These are phyloP conservation scores for Lasiodiplodia theobromae DNA, from an alignment of 2,329 filamentous ascomycete genomes.

Conservation along the genomic window DNA sequence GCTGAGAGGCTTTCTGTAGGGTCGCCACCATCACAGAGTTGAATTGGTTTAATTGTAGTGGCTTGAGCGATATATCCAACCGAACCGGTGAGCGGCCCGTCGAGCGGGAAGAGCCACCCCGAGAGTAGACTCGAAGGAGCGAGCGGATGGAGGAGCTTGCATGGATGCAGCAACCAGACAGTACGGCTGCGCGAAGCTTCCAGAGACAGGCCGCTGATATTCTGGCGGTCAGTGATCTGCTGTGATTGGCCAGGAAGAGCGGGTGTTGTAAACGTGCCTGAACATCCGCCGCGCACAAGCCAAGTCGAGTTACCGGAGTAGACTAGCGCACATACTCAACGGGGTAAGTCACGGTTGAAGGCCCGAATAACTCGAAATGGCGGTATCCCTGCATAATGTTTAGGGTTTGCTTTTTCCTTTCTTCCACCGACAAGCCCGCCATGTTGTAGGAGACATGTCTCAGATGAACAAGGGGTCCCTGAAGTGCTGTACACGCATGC, in stretches of 20 bases:
- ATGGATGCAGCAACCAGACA: neutral
- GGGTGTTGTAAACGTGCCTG: conserved; percentile 21
- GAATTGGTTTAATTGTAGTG: neutral
- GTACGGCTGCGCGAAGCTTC: neutral
- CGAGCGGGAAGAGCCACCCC: neutral
- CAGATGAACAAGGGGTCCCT: neutral
- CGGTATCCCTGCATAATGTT: conserved; percentile 27
- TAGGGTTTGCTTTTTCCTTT: conserved; percentile 7
- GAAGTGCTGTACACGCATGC: neutral
- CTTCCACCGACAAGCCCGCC: neutral
- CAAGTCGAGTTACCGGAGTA: conserved; percentile 19
- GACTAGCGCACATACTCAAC: conserved; percentile 8
- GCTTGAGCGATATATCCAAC: neutral
- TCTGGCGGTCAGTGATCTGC: conserved; percentile 20
- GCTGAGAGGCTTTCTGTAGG: neutral
- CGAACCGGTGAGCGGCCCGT: neutral
- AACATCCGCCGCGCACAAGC: conserved; percentile 18
- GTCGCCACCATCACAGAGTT: neutral
- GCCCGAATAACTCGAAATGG: conserved; percentile 20
- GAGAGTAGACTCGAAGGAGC: neutral
- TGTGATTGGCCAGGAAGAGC: conserved; percentile 18
- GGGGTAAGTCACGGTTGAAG: conserved; percentile 7
- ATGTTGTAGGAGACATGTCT: too few relatives aligned
- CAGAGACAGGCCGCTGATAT: neutral
- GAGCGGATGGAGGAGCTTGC: neutral